Evolutionary conservation across 2,329 filamentous ascomycete genomes (phyloP).

Genomic region (Fusarium piperis): DNA sequence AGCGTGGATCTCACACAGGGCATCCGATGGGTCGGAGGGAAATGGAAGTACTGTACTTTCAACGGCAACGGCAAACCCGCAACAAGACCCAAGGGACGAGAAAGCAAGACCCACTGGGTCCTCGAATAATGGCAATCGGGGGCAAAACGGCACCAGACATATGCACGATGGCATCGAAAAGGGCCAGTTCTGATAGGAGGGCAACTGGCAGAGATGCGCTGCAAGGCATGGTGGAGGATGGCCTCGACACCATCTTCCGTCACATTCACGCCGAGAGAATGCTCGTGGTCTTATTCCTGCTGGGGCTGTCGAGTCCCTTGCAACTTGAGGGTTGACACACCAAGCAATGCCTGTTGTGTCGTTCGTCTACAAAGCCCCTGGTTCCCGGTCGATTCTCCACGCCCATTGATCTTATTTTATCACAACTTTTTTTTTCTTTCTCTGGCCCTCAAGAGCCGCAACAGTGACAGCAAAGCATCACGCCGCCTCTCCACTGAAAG

Average conservation of each 20-base stretch:
- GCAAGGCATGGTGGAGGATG: conserved; percentile 6
- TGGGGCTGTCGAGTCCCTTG: background rate
- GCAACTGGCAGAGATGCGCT: conserved; percentile 22
- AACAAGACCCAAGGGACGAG: conserved; percentile 14
- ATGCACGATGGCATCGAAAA: conserved; percentile 38
- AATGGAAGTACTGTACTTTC: conserved; percentile 26
- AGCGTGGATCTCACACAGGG: conserved; percentile 32
- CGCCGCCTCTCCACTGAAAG: background rate
- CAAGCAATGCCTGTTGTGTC: conserved; percentile 9
- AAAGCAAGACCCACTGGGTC: conserved; percentile 29
- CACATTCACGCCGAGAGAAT: conserved; percentile 26
- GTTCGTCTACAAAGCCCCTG: conserved; percentile 14
- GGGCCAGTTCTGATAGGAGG: conserved; percentile 32
- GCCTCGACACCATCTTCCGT: conserved; percentile 28
- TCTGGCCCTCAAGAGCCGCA: background rate
- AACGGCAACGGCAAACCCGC: conserved; percentile 5
- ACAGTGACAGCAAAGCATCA: conserved; percentile 10
- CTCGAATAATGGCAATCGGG: conserved; percentile 9
- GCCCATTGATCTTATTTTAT: conserved; percentile 13
- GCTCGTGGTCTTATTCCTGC: conserved; percentile 27
- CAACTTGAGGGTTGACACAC: conserved; percentile 2
- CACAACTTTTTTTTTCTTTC: background rate
- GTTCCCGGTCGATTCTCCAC: conserved; percentile 9
- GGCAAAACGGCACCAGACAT: conserved; percentile 14
- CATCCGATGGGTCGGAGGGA: conserved; percentile 20